Evolutionary conservation across 78 protist genomes (phyloP).

Genomic region (Reticulomyxa filosa): DNA sequence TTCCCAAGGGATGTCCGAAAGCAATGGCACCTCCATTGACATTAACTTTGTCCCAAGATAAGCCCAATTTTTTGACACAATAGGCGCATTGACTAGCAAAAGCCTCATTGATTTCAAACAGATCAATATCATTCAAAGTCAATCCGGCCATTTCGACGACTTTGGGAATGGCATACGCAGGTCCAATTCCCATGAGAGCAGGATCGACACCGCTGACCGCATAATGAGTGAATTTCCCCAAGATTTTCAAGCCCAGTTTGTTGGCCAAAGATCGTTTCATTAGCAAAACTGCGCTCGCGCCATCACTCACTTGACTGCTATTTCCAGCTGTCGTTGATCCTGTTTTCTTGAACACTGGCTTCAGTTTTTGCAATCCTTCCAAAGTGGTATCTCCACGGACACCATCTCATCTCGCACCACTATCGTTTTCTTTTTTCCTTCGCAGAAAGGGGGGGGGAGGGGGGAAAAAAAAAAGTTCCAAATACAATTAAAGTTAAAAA

Average conservation of each 20-base stretch:
- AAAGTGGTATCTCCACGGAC: background rate
- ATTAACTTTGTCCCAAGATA: conserved; percentile 27
- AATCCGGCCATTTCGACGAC: conserved; percentile 37
- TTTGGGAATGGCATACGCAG: background rate
- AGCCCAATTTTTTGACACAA: conserved; percentile 25
- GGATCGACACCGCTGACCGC: conserved; percentile 8
- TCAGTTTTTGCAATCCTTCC: background rate
- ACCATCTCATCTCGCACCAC: background rate
- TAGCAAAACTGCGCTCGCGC: background rate
- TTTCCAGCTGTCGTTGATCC: conserved; percentile 11
- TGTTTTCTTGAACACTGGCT: background rate
- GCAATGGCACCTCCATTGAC: conserved; percentile 65
- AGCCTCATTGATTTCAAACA: conserved; percentile 81
- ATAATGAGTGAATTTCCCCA: background rate
- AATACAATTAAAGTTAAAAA: too few relatives aligned
- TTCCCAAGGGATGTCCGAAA: conserved; percentile 69
- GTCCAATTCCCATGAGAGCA: conserved; percentile 5
- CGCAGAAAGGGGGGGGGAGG: too few relatives aligned
- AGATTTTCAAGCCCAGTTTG: background rate
- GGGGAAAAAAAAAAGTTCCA: too few relatives aligned
- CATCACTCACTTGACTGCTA: background rate
- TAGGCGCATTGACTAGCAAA: conserved; percentile 62
- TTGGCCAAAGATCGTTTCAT: background rate
- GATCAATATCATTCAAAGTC: conserved; percentile 50
- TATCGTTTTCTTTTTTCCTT: background rate